Evolutionary conservation across 805 yeast genomes (phyloP).

Genomic region (Barnettozyma wickerhamii): DNA sequence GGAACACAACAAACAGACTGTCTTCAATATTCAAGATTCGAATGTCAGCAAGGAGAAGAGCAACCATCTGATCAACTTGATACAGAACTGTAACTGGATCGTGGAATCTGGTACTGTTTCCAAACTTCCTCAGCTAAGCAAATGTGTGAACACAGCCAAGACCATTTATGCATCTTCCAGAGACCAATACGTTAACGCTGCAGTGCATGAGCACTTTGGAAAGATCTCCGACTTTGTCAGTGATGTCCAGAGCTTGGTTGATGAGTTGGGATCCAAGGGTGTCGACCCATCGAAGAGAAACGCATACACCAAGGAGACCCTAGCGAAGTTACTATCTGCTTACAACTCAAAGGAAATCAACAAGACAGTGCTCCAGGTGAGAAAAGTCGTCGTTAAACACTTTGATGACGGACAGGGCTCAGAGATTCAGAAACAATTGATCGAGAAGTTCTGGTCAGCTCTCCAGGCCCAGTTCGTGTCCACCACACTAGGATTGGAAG

Average conservation of each 20-base stretch:
- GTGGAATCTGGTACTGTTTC: constrained; percentile 35
- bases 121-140: constrained; percentile 12
- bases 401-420: constrained; percentile 31
- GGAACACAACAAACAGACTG: constrained; percentile 15
- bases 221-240: constrained; percentile 61
- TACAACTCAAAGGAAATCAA: constrained; percentile 58
- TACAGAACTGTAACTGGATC: constrained; percentile 52
- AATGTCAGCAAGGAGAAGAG: constrained; percentile 30
- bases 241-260: constrained; percentile 51
- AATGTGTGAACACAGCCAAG: constrained; percentile 19
- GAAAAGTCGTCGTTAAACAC: constrained; percentile 53
- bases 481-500: constrained; percentile 49
- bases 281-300: constrained; percentile 54
- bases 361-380: constrained; percentile 49
- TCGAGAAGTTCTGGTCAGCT: constrained; percentile 65
- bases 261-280: constrained; percentile 24
- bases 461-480: constrained; percentile 60
- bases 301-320: constrained; percentile 55
- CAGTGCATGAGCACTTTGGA: constrained; percentile 56
- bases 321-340: constrained; percentile 51
- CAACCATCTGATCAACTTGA: constrained; percentile 41
- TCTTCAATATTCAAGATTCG: constrained; percentile 13
- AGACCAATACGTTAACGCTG: constrained; percentile 41
- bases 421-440: constrained; percentile 48
- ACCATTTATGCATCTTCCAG: constrained; percentile 27